A percentile compares a stretch with the other conserved stretches of the same genome.
These are phyloP conservation scores for Aureobasidium sp. DNA, from an alignment of 2,329 filamentous ascomycete genomes.

Conservation along the genomic window DNA sequence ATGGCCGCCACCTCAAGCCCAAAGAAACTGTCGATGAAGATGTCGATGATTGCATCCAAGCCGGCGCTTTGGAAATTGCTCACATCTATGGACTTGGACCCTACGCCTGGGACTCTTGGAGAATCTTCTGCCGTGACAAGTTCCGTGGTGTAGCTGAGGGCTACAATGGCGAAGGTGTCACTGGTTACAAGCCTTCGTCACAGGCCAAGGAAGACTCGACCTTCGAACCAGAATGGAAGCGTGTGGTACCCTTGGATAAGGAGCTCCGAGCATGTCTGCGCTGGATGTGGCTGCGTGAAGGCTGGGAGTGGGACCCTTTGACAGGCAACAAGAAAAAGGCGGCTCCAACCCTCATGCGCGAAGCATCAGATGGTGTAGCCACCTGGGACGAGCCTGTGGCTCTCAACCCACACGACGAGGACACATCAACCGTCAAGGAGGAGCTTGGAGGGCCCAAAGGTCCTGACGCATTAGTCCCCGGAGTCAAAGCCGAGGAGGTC, in stretches of 20 bases:
- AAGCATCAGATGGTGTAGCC: slow-evolving; percentile 51
- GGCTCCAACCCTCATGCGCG: slow-evolving; percentile 43
- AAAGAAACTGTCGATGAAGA: slow-evolving; percentile 42
- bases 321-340: slow-evolving; percentile 57
- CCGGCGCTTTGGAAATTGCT: slow-evolving; percentile 70
- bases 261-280: slow-evolving; percentile 77
- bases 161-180: slow-evolving; percentile 53
- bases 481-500: neutral
- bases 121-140: slow-evolving; percentile 82
- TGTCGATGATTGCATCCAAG: slow-evolving; percentile 29
- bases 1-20: slow-evolving; percentile 41
- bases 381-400: slow-evolving; percentile 20
- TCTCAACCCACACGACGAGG: neutral
- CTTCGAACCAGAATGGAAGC: slow-evolving; percentile 86
- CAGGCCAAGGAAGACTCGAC: slow-evolving; percentile 16
- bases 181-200: slow-evolving; percentile 22
- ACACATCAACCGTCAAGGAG: neutral
- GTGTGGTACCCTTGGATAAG: slow-evolving; percentile 74
- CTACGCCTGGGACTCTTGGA: slow-evolving; percentile 84
- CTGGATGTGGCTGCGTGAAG: slow-evolving; percentile 89
- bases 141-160: slow-evolving; percentile 57
- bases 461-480: neutral
- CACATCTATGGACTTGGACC: slow-evolving; percentile 69
- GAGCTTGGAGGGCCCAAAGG: neutral
- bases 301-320: slow-evolving; percentile 68